Evolutionary conservation across 306 rosid species (phyloP), one percentile per base, ranked within the genome.

Genomic region (Glycine soja): DNA sequence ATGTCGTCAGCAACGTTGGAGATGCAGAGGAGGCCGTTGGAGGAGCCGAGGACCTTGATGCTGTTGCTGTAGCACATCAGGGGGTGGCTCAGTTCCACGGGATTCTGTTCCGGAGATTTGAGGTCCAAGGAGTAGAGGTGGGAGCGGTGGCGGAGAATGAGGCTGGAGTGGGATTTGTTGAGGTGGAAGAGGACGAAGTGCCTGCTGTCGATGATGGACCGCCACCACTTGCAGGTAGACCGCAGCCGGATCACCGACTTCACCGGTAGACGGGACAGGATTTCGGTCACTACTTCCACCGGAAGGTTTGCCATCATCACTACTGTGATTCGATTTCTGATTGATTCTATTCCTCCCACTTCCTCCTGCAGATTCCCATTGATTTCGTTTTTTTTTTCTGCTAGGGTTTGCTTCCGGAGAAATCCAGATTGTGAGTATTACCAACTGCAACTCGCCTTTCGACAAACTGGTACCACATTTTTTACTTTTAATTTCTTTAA

Each of bases 21-120:
- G 79, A 93, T 85, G 81, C 93, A 93, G 54, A 93, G 63, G 9
- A 93, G 77, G 48, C 97, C 97, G 80, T 91, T 81, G 76, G 86
- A 87, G 53, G 88, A 83, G 0, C 97, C 97, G 5, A 89, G 47
- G 0, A 93, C 71, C 52, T 80, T 70, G 77, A 93, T 86, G 51
- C 85, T 88, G 72, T 83, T 85, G 70, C 90, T 82, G 91, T 91
- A 91, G 10, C 93, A 91, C 94, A 93, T 93, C 48, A 93, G 88
- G 0, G 97, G 97, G 75, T 91, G 97, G 12, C 52, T 47, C 53
- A 93, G 77, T 85, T 93, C 94, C 3, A 12, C 77, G 13, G 81
- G 92, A 30, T 51, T 32, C 0, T 52, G n/a, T 3, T 61, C 19
- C 2, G 5, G 10, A 18, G 45, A 11, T 62, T 34, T 14, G 0